Percentiles rank a stretch among this genome's conserved stretches.
phyloP scores from a whole-genome alignment of 441 rosid species.

The Bruguiera hainesii region DNA sequence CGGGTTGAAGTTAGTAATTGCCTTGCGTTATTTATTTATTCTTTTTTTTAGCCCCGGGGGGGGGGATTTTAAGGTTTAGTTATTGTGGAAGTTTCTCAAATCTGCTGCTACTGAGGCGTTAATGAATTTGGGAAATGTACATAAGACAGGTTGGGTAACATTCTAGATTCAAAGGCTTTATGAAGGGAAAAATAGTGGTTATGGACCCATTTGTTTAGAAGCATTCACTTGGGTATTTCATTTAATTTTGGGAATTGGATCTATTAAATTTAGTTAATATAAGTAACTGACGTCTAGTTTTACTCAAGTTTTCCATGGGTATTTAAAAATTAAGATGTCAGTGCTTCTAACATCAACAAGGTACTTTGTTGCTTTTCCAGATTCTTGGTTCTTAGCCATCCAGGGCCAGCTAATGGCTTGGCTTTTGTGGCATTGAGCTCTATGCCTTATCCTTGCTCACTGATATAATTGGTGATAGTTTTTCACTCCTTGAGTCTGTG shows the following conservation, averaged over 20 bases:
- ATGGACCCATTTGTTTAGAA: neutral
- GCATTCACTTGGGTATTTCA: neutral
- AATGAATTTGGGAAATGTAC: conserved; percentile 17
- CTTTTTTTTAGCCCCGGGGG: neutral
- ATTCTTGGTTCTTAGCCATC: conserved; percentile 14
- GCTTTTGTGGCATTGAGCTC: conserved; percentile 29
- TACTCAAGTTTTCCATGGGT: neutral
- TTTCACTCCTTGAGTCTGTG: conserved; percentile 4
- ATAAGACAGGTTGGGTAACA: conserved; percentile 6
- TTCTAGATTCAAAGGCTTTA: conserved; percentile 18
- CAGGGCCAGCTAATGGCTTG: conserved; percentile 29
- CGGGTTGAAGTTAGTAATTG: neutral
- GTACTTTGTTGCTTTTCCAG: conserved; percentile 27
- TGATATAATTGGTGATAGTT: conserved; percentile 15
- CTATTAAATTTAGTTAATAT: conserved; percentile 1
- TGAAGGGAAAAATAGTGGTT: conserved; percentile 6
- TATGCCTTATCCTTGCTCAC: neutral
- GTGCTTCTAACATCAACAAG: conserved; percentile 4
- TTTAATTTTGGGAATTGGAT: conserved; percentile 1
- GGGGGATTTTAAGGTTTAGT: neutral
- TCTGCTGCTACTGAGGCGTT: conserved; percentile 28
- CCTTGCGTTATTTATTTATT: neutral
- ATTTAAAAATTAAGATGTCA: neutral
- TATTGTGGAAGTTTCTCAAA: conserved; percentile 13
- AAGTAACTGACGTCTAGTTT: conserved; percentile 7